These are phyloP conservation scores for Chaetomium olivaceum DNA, from an alignment of 2,329 filamentous ascomycete species.

Conservation along the genomic window DNA sequence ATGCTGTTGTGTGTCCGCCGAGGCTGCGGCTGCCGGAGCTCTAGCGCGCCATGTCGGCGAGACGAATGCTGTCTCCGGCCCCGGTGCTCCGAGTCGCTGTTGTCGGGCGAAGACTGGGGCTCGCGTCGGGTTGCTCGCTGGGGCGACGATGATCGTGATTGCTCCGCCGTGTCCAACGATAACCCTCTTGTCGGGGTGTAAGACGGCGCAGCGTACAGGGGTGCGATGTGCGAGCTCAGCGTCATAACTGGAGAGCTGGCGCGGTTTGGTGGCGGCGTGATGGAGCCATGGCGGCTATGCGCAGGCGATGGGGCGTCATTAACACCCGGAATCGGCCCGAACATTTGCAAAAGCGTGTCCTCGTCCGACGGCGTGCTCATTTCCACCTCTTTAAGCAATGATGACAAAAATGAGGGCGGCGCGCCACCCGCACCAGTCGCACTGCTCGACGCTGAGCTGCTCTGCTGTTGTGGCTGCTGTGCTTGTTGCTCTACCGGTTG, in stretches of 20 bases:
- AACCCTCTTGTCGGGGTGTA: slow-evolving; percentile 60
- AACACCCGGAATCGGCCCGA: slow-evolving; percentile 40
- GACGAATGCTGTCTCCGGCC: slow-evolving; percentile 27
- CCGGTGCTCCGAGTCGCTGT: slow-evolving; percentile 31
- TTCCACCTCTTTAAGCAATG: slow-evolving; percentile 85
- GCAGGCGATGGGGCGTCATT: slow-evolving; percentile 60
- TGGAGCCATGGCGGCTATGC: slow-evolving; percentile 64
- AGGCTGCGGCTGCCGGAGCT: slow-evolving; percentile 56
- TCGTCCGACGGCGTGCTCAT: slow-evolving; percentile 61
- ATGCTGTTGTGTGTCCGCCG: slow-evolving; percentile 47
- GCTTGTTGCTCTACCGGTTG: slow-evolving; percentile 10
- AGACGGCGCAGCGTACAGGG: slow-evolving; percentile 72
- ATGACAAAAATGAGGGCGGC: slow-evolving; percentile 79
- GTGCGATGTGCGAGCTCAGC: slow-evolving; percentile 70
- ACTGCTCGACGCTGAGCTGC: slow-evolving; percentile 32
- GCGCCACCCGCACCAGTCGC: slow-evolving; percentile 38
- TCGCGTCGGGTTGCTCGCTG: slow-evolving; percentile 31
- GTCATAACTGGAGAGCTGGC: slow-evolving; percentile 66
- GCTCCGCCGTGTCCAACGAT: slow-evolving; percentile 46
- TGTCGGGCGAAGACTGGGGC: slow-evolving; percentile 30
- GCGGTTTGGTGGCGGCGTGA: slow-evolving; percentile 70
- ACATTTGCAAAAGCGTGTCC: slow-evolving; percentile 48
- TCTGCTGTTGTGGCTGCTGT: slow-evolving; percentile 3
- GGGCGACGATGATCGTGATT: slow-evolving; percentile 31
- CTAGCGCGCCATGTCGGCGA: slow-evolving; percentile 39